phyloP scores from a whole-genome alignment of 1,284 basidiomycete species.

The Rhodotorula sp. region DNA sequence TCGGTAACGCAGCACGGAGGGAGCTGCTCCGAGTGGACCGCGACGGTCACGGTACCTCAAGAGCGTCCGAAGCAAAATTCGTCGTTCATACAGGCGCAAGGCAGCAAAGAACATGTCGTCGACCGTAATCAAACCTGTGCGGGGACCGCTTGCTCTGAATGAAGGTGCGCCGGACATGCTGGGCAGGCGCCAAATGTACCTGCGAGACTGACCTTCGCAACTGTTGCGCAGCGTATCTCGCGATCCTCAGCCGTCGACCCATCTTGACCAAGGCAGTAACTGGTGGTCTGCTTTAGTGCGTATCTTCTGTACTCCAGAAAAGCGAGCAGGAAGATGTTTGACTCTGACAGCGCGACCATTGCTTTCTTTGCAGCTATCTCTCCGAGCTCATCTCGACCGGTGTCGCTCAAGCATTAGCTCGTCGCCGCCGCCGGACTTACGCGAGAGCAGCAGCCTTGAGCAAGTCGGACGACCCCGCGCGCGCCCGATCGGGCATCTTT shows the following conservation, averaged over 20 bases:
- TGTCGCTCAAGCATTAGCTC: neutral
- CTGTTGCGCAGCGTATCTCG: neutral
- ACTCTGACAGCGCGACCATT: neutral
- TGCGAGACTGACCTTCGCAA: neutral
- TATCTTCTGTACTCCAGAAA: too few relatives aligned
- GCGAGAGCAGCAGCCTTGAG: too few relatives aligned
- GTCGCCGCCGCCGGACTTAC: too few relatives aligned
- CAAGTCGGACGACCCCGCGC: neutral
- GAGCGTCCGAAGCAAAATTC: neutral
- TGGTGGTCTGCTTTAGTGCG: slow-evolving; percentile 2
- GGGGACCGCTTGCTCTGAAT: too few relatives aligned
- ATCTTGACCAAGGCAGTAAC: slow-evolving; percentile 2
- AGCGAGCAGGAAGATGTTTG: too few relatives aligned
- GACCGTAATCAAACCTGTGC: too few relatives aligned
- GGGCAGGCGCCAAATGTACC: too few relatives aligned
- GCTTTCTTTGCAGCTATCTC: neutral
- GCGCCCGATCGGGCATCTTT: too few relatives aligned
- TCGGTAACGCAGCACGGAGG: neutral
- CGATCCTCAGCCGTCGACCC: neutral
- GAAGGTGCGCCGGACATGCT: too few relatives aligned
- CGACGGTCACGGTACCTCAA: neutral
- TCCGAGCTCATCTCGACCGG: slow-evolving; percentile 8
- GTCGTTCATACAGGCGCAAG: neutral
- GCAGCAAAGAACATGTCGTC: neutral
- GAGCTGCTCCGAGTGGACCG: neutral